Base-by-base conservation (phyloP, 257 asterid species). In the Fraxinus anomala region DNA sequence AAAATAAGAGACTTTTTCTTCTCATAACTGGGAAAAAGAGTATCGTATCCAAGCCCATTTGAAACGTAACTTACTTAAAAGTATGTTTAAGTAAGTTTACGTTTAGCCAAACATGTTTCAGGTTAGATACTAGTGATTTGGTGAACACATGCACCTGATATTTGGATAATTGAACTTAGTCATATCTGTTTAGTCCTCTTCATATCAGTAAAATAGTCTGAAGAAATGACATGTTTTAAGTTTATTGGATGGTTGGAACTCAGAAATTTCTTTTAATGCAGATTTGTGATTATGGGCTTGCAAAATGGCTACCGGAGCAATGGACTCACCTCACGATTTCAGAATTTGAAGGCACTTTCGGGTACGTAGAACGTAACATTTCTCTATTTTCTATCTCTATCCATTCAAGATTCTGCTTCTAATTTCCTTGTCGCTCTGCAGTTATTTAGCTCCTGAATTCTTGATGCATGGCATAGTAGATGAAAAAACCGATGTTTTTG, bases 381-480 rank as follows among this genome's bases (percentile, higher is more conserved):
- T 16, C 69, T 73, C 16, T 3, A 26, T 63, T 75, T 24, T 54
- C 44, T 28, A 44, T 67, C 31, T 28, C 13, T 14, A 49, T 73
- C 40, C 30, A 19, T 37, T 26, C 24, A 24, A 24, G 13, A 54
- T 23, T 70, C 10, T 23, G 31, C 36, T 68, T 34, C 17, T 30
- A 66, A 77, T 28, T 73, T 73, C 30, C 67, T 61, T 37, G 19
- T 42, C 37, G 26, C 37, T 26, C n/a, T 77, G 76, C 92, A 94
- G 98, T 67, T 94, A 94, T 76, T 87, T 91, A 72, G 97, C 98
- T 44, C 98, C 98, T 0, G 98, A 94, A 91, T 94, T 84, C 87
- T 87, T 94, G 54, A 89, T 94, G 97, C 98, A 94, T 7, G 98
- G 98, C 17, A 92, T 92, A 71, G 97, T 91, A 1, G 97, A 94